A percentile compares a stretch with the other conserved stretches of the same genome.
Conservation (phyloP, 2,329 filamentous ascomycete species). For the Corynespora cassiicola region DNA sequence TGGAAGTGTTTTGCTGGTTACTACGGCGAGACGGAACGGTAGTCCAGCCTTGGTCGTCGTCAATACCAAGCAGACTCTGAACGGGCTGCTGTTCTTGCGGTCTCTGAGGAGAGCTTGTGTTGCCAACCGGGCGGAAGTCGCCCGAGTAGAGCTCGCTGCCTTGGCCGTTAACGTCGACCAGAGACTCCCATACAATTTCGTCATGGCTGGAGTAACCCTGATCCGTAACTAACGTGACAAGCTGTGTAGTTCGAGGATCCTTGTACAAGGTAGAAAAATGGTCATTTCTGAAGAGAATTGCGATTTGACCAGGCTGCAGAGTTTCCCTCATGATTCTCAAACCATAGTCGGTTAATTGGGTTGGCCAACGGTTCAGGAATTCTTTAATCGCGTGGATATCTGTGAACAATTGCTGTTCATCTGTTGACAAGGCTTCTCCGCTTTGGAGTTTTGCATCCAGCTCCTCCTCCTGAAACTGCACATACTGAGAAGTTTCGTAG, state of each 20-base stretch:
- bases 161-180: slow-evolving; percentile 86
- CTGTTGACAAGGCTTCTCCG: slow-evolving; percentile 65
- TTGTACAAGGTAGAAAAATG: slow-evolving; percentile 96
- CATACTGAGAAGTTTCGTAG: slow-evolving; percentile 83
- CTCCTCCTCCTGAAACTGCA: slow-evolving; percentile 32
- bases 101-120: slow-evolving; percentile 41
- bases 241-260: slow-evolving; percentile 76
- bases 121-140: slow-evolving; percentile 86
- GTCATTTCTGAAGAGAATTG: slow-evolving; percentile 95
- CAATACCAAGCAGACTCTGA: slow-evolving; percentile 34
- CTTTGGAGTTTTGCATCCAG: slow-evolving; percentile 30
- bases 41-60: slow-evolving; percentile 60
- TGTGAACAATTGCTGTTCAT: slow-evolving; percentile 81
- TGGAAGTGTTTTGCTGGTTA: slow-evolving; percentile 27
- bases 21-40: slow-evolving; percentile 55
- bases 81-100: slow-evolving; percentile 34
- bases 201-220: slow-evolving; percentile 86
- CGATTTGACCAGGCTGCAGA: slow-evolving; percentile 78
- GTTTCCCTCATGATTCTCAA: slow-evolving; percentile 75
- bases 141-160: slow-evolving; percentile 85
- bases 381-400: slow-evolving; percentile 85
- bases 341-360: slow-evolving; percentile 84
- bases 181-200: slow-evolving; percentile 94
- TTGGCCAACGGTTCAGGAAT: slow-evolving; percentile 80
- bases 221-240: slow-evolving; percentile 89